These are phyloP conservation scores for Bruguiera hainesii DNA, from an alignment of 441 rosid species.

Conservation along the genomic window DNA sequence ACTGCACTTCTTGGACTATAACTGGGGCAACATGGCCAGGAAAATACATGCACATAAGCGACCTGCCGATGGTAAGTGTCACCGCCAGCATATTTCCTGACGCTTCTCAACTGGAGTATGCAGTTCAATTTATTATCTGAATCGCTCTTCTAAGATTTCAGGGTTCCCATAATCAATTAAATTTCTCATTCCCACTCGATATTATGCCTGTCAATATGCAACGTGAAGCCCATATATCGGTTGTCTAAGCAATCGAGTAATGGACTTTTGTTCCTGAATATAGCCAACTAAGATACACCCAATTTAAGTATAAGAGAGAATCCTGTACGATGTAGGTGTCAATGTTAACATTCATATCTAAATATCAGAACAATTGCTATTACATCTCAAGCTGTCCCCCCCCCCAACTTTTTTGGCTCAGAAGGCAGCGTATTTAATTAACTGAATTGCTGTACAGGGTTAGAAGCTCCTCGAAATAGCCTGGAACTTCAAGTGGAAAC, in stretches of 20 bases:
- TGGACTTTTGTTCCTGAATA: no score
- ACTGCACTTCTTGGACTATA: conserved; percentile 58
- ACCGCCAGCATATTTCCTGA: conserved; percentile 3
- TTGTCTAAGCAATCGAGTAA: no score
- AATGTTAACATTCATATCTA: no score
- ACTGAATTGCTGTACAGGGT: conserved; percentile 38
- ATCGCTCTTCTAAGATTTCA: neutral
- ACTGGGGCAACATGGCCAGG: conserved; percentile 60
- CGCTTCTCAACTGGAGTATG: neutral
- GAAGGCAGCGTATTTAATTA: conserved; percentile 8
- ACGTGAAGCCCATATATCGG: no score
- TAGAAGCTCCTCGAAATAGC: conserved; percentile 88
- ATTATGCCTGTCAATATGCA: no score
- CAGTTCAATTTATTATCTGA: neutral
- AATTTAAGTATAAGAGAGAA: neutral
- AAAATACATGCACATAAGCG: conserved; percentile 49
- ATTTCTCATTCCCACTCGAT: no score
- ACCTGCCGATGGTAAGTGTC: conserved; percentile 49
- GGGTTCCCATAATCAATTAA: no score
- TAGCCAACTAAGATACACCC: no score
- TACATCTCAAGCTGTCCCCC: neutral
- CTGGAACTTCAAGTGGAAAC: conserved; percentile 70
- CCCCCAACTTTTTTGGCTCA: neutral
- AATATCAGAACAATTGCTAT: no score
- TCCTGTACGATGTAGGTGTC: neutral